Base-by-base conservation (phyloP, 192 early-diverging fungal genomes). In the Coemansia sp. region DNA sequence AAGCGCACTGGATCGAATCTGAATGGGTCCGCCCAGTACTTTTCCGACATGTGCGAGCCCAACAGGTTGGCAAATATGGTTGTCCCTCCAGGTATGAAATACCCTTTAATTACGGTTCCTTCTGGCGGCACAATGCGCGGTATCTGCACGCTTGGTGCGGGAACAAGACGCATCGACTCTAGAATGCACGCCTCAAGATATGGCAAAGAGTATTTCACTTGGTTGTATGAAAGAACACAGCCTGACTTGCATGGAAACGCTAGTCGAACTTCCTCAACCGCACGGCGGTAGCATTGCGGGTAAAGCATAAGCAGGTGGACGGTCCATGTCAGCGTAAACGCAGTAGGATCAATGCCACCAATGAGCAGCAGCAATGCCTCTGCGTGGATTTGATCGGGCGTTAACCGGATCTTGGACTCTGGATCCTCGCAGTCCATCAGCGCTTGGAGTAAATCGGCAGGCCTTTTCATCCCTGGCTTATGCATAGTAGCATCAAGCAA, bases 311-410 rank as follows among this genome's bases (percentile, higher is more conserved):
- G 39, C 37, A 81, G 48, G 11, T 76, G 74, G 3, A 73, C 7
- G 0, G 79, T 73, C 79, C 74, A 81, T 18, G 67, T 71, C 36
- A 81, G 63, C 6, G 77, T 69, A 22, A 64, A 73, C 2, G 77
- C 77, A 0, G 69, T 74, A 0, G 77, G 67, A 46, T 80, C 72
- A 4, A 67, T 72, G 0, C 69, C 77, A 2, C 67, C 77, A 3
- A 80, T 69, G 0, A 80, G 63, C 15, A 74, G 62, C 13, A 74
- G 42, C 3, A 70, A 55, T 2, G 65, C 56, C 41, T 80, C 77
- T 7, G 77, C 65, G 15, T 63, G 67, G n/a, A 80, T 70, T 36
- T 80, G 56, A 5, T 80, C 63, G 1, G 39, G 8, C 2, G 19
- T 45, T 39, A 80, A 12, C 0, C 21, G 45, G 8, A 64, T 37